phyloP scores from a whole-genome alignment of 2,329 filamentous ascomycete genomes.

The Lasiodiplodia theobromae region DNA sequence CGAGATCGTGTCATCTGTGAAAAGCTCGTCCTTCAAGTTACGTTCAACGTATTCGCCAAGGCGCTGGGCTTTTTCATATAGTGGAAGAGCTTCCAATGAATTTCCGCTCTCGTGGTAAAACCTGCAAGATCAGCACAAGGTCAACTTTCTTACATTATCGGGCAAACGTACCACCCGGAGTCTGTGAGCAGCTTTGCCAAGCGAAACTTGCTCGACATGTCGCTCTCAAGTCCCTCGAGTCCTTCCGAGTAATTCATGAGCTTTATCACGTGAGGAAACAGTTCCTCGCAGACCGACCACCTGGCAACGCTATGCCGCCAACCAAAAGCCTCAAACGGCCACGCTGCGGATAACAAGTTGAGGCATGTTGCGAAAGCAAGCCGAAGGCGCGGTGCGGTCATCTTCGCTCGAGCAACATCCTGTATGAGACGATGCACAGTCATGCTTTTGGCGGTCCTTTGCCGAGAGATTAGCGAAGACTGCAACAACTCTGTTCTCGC shows the following conservation, averaged over 20 bases:
- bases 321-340: slow-evolving; percentile 33
- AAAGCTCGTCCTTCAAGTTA: background rate
- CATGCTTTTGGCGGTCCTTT: background rate
- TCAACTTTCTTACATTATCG: accelerated
- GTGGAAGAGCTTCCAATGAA: slow-evolving; percentile 26
- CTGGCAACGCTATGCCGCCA: slow-evolving; percentile 33
- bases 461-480: slow-evolving; percentile 17
- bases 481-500: slow-evolving; percentile 30
- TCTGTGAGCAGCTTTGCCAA: background rate
- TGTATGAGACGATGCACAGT: background rate
- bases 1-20: background rate
- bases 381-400: background rate
- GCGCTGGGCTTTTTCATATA: slow-evolving; percentile 29
- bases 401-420: background rate
- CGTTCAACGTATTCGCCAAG: background rate
- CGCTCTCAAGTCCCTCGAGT: slow-evolving; percentile 13
- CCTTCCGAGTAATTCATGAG: slow-evolving; percentile 3
- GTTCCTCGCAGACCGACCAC: slow-evolving; percentile 32
- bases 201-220: background rate
- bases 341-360: slow-evolving; percentile 29
- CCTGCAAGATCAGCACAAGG: slow-evolving; percentile 13
- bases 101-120: slow-evolving; percentile 33
- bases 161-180: background rate
- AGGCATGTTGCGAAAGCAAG: slow-evolving; percentile 4
- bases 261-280: slow-evolving; percentile 32